Conservation (phyloP, 2,329 filamentous ascomycete species). For the Cyphellophora europaea region DNA sequence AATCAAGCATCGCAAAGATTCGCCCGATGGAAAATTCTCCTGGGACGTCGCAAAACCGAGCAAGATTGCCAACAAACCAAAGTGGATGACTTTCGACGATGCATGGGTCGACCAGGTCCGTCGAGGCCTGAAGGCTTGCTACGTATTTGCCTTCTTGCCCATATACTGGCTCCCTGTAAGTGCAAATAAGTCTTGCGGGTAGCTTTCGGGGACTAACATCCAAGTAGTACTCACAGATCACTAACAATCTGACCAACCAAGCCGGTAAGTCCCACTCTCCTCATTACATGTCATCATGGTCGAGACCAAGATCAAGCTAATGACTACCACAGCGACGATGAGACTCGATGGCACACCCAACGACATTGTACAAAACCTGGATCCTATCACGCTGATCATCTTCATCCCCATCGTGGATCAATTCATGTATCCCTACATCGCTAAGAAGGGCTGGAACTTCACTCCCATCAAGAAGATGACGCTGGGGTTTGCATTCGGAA, state of each 20-base stretch:
- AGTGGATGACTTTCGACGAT: slow-evolving; percentile 76
- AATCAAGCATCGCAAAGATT: slow-evolving; percentile 2
- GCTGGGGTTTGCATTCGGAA: slow-evolving; percentile 45
- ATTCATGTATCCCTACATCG: slow-evolving; percentile 49
- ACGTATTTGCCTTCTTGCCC: slow-evolving; percentile 51
- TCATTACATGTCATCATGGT: too few species aligned
- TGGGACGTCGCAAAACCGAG: slow-evolving; percentile 64
- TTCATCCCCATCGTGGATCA: slow-evolving; percentile 22
- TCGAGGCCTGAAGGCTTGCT: slow-evolving; percentile 59
- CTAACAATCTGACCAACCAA: slow-evolving; percentile 24
- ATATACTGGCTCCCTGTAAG: slow-evolving; percentile 6
- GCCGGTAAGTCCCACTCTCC: slow-evolving; percentile 25
- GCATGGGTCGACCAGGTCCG: slow-evolving; percentile 71
- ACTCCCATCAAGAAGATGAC: slow-evolving; percentile 47
- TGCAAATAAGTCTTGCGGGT: too few species aligned
- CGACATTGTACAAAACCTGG: slow-evolving; percentile 27
- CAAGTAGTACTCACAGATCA: slow-evolving; percentile 47
- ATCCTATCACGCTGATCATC: slow-evolving; percentile 1
- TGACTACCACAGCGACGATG: slow-evolving; percentile 40
- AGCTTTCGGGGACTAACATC: too few species aligned
- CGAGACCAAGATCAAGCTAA: not conserved
- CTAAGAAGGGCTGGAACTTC: slow-evolving; percentile 43
- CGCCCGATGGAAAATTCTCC: slow-evolving; percentile 53
- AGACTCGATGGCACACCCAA: slow-evolving; percentile 43
- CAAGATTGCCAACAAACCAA: slow-evolving; percentile 48